Evolutionary conservation across 768 basidiomycete species (phyloP).

Genomic region (Podaxis rugospora): DNA sequence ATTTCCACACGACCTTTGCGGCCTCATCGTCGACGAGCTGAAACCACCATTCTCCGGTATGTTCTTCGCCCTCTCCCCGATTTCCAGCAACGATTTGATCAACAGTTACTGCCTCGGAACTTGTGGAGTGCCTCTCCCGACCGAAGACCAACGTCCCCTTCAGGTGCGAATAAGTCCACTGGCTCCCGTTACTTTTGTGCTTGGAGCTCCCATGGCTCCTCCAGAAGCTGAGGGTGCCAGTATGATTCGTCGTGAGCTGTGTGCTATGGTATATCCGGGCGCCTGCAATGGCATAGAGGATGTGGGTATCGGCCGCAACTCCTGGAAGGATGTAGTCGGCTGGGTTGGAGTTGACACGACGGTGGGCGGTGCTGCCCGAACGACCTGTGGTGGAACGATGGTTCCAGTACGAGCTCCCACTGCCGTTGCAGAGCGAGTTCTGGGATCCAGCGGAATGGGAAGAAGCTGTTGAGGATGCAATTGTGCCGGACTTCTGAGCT

Average conservation of each 20-base stretch:
- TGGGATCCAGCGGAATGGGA: not conserved
- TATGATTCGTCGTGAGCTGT: slow-evolving; percentile 6
- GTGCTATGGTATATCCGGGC: slow-evolving; percentile 20
- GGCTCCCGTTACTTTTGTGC: slow-evolving; percentile 26
- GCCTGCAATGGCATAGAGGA: slow-evolving; percentile 11
- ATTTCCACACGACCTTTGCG: slow-evolving; percentile 63
- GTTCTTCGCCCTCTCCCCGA: not conserved
- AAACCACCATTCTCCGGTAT: slow-evolving; percentile 46
- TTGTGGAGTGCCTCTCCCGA: slow-evolving; percentile 27
- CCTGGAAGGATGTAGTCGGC: slow-evolving; percentile 5
- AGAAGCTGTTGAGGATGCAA: not conserved
- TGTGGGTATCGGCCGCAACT: not conserved
- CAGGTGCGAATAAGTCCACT: slow-evolving; percentile 60
- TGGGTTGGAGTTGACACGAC: not conserved
- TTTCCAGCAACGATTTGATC: not conserved
- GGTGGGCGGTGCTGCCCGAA: not conserved
- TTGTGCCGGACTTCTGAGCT: not conserved
- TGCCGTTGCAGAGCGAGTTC: not conserved
- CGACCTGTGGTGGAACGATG: not conserved
- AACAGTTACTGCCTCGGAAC: slow-evolving; percentile 11
- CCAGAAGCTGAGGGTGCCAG: not conserved
- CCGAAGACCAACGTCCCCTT: slow-evolving; percentile 58
- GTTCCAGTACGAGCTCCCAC: not conserved
- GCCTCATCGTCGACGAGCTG: slow-evolving; percentile 54
- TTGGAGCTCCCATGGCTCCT: not conserved